Evolutionary conservation across 2,329 filamentous ascomycete genomes (phyloP).

Genomic region (Alternaria dauci): DNA sequence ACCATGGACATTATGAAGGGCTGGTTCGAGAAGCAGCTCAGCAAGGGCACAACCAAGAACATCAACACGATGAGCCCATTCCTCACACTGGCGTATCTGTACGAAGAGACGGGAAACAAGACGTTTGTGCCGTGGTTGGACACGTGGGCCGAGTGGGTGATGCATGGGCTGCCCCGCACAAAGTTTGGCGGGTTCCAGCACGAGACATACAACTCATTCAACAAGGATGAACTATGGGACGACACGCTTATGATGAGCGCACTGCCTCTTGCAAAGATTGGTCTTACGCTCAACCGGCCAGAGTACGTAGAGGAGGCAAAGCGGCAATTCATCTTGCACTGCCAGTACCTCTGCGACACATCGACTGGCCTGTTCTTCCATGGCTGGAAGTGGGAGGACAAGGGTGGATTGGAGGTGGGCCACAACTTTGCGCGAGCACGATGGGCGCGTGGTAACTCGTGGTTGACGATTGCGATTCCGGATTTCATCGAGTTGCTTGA

Average conservation of each 20-base stretch:
- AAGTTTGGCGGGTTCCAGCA: constrained; percentile 78
- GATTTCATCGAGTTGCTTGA: constrained; percentile 80
- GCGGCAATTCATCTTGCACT: constrained; percentile 77
- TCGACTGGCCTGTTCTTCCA: constrained; percentile 79
- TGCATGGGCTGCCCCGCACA: constrained; percentile 77
- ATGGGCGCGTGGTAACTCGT: constrained; percentile 71
- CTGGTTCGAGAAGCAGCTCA: constrained; percentile 76
- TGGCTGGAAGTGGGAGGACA: constrained; percentile 79
- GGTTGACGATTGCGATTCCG: constrained; percentile 84
- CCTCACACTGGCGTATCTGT: constrained; percentile 78
- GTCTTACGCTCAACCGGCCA: constrained; percentile 71
- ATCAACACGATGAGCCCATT: constrained; percentile 87
- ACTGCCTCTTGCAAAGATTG: constrained; percentile 81
- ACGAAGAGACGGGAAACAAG: constrained; percentile 74
- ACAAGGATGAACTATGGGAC: constrained; percentile 81
- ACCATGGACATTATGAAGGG: constrained; percentile 72
- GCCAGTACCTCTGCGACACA: constrained; percentile 79
- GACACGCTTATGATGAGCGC: constrained; percentile 91
- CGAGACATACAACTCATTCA: constrained; percentile 74
- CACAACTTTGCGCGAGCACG: constrained; percentile 66
- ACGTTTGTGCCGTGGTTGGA: constrained; percentile 81
- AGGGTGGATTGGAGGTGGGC: constrained; percentile 58
- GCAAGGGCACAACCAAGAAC: constrained; percentile 80
- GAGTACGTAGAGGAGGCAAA: constrained; percentile 82
- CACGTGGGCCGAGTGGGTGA: constrained; percentile 83